These are phyloP conservation scores for Achaetomium macrosporum DNA, from an alignment of 2,329 filamentous ascomycete genomes.

Conservation along the genomic window DNA sequence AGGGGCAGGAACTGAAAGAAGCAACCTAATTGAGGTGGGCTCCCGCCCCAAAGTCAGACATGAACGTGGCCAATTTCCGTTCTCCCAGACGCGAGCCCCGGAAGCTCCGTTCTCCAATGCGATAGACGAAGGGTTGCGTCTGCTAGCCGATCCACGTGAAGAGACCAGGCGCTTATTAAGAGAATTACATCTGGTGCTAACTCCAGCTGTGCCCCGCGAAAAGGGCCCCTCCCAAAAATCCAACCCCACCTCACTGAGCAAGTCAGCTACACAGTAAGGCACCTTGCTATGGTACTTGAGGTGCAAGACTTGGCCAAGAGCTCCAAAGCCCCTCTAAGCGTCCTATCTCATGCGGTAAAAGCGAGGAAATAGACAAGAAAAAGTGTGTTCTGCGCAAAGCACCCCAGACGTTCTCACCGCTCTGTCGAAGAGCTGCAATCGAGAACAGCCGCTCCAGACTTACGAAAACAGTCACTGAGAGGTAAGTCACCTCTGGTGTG, in stretches of 20 bases:
- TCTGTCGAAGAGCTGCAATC: constrained; percentile 5
- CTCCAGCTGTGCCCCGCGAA: constrained; percentile 17
- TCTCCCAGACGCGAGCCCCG: constrained; percentile 10
- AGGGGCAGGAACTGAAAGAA: constrained; percentile 11
- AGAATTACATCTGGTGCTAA: constrained; percentile 8
- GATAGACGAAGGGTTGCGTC: constrained; percentile 2
- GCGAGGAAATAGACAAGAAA: not conserved
- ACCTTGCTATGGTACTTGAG: no score
- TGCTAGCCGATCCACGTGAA: constrained; percentile 6
- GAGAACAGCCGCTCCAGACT: constrained; percentile 1
- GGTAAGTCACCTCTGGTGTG: constrained; percentile 12
- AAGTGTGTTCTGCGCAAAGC: not conserved
- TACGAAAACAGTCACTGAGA: constrained; percentile 2
- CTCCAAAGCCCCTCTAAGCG: not conserved
- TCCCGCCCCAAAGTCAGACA: not conserved
- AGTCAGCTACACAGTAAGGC: constrained; percentile 1
- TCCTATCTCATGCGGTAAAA: not conserved
- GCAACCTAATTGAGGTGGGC: constrained; percentile 1
- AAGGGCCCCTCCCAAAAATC: constrained; percentile 5
- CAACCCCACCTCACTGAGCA: constrained; percentile 13
- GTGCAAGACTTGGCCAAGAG: not conserved
- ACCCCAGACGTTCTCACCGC: constrained; percentile 13
- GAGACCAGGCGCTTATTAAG: constrained; percentile 7
- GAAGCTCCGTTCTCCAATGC: constrained; percentile 16
- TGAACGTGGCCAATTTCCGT: constrained; percentile 19